Evolutionary conservation across 345 rosid genomes (phyloP).

Genomic region (Theobroma cacao): DNA sequence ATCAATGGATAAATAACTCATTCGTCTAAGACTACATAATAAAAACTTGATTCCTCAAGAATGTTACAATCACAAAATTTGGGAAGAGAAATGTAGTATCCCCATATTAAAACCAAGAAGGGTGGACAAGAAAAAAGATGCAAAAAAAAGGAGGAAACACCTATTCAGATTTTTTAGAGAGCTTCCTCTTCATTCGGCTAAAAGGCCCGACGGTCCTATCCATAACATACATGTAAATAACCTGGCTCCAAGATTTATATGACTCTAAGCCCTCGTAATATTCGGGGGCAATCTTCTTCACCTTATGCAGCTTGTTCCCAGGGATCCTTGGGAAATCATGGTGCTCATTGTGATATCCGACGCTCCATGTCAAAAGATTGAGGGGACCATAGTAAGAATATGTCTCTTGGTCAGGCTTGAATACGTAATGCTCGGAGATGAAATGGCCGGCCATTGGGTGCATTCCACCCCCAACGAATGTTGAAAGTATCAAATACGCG

Average conservation of each 20-base stretch:
- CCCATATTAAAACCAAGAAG: constrained; percentile 2
- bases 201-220: constrained; percentile 68
- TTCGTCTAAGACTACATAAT: constrained; percentile 6
- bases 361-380: constrained; percentile 73
- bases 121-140: background rate
- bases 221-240: constrained; percentile 78
- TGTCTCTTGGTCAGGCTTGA: constrained; percentile 81
- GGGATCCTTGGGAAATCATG: constrained; percentile 93
- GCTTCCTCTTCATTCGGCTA: constrained; percentile 87
- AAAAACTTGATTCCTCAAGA: constrained; percentile 21
- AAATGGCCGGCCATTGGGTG: constrained; percentile 94
- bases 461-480: constrained; percentile 91
- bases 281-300: constrained; percentile 83
- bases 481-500: constrained; percentile 71
- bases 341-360: constrained; percentile 91
- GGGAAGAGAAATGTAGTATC: background rate
- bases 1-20: constrained; percentile 4
- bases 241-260: constrained; percentile 83
- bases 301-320: constrained; percentile 72
- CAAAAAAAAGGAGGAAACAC: background rate
- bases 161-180: constrained; percentile 56
- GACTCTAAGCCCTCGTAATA: constrained; percentile 60
- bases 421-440: constrained; percentile 83
- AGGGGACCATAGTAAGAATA: constrained; percentile 88
- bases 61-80: constrained; percentile 10